These are phyloP conservation scores for Coniella lustricola DNA, from an alignment of 2,329 filamentous ascomycete genomes.

Conservation along the genomic window DNA sequence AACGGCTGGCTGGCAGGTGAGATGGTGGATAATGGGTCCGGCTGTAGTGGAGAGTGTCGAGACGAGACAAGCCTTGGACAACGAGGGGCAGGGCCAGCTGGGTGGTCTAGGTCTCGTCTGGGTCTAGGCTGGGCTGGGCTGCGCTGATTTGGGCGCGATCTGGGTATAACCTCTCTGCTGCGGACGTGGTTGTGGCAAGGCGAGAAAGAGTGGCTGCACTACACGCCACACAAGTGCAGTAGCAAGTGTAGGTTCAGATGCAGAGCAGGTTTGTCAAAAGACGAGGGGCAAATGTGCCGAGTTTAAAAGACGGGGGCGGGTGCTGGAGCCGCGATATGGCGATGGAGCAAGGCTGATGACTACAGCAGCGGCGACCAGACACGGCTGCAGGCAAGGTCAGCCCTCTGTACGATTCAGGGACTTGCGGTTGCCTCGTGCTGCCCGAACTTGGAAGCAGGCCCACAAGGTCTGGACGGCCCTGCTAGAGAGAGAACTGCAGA, in stretches of 20 bases:
- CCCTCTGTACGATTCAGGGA: too few relatives aligned
- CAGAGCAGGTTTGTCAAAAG: neutral
- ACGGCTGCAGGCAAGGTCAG: too few relatives aligned
- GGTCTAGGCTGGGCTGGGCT: neutral
- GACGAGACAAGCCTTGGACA: neutral
- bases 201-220: slow-evolving; percentile 2
- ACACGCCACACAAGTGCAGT: slow-evolving; percentile 5
- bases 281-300: neutral
- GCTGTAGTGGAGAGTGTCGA: too few relatives aligned
- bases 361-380: too few relatives aligned
- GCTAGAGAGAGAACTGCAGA: too few relatives aligned
- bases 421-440: too few relatives aligned
- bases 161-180: neutral
- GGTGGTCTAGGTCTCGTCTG: neutral
- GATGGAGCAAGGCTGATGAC: neutral
- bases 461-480: too few relatives aligned
- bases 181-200: neutral
- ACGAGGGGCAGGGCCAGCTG: neutral
- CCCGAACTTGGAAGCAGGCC: too few relatives aligned
- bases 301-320: neutral
- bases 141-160: too few relatives aligned
- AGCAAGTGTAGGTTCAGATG: neutral
- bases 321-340: neutral
- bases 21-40: too few relatives aligned
- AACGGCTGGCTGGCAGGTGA: too few relatives aligned